These are phyloP conservation scores for Wickerhamiella brachini DNA, from an alignment of 805 yeast genomes.

Conservation along the genomic window DNA sequence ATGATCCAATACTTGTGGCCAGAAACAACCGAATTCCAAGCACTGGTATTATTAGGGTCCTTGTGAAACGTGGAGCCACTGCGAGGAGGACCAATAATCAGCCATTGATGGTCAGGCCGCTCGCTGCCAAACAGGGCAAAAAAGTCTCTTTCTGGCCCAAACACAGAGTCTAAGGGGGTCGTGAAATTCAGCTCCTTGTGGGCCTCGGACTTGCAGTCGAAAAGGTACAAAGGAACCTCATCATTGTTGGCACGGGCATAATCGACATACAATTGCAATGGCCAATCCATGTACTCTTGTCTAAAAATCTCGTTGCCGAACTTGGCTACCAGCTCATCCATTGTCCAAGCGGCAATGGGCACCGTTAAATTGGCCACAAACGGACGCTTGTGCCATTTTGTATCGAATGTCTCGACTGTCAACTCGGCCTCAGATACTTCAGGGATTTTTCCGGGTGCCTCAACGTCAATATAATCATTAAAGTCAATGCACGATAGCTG, in stretches of 20 bases:
- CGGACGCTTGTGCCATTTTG: conserved; percentile 39
- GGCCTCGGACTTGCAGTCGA: conserved; percentile 68
- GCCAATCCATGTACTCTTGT: conserved; percentile 81
- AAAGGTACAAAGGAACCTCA: conserved; percentile 74
- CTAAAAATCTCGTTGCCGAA: conserved; percentile 55
- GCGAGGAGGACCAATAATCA: conserved; percentile 68
- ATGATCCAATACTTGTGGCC: conserved; percentile 80
- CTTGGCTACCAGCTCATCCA: conserved; percentile 33
- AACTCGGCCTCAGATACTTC: conserved; percentile 29
- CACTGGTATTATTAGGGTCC: conserved; percentile 82
- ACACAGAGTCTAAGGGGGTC: conserved; percentile 34
- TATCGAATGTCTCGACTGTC: conserved; percentile 33
- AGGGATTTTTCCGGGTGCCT: conserved; percentile 29
- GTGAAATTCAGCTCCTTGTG: conserved; percentile 44
- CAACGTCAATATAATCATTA: conserved; percentile 31
- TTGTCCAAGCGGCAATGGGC: conserved; percentile 54
- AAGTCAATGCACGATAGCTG: conserved; percentile 67
- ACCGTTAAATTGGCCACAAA: conserved; percentile 38
- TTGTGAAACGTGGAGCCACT: conserved; percentile 88
- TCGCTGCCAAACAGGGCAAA: conserved; percentile 39
- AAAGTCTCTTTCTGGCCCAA: conserved; percentile 37
- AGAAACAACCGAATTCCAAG: conserved; percentile 71
- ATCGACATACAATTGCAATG: conserved; percentile 42
- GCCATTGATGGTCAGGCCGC: conserved; percentile 87
- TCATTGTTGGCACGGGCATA: conserved; percentile 53